These are phyloP conservation scores for Nakazawaea ishiwadae DNA, from an alignment of 805 yeast species.

Conservation along the genomic window DNA sequence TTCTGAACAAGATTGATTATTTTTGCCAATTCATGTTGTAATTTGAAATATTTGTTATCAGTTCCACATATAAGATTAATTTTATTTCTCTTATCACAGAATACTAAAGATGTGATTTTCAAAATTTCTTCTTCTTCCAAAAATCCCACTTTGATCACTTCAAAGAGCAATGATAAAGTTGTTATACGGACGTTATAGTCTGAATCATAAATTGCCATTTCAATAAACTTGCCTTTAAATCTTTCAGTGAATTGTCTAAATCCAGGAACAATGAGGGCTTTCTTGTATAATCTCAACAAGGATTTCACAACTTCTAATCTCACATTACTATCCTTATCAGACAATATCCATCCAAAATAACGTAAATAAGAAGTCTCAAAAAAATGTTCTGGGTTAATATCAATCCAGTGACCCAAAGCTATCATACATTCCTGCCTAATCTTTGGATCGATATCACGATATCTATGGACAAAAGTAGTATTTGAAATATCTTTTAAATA, in stretches of 20 bases:
- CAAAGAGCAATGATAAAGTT: conserved; percentile 48
- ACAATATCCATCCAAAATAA: conserved; percentile 79
- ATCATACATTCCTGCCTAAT: conserved; percentile 69
- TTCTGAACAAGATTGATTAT: conserved; percentile 43
- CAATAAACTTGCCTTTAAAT: conserved; percentile 60
- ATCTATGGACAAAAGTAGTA: conserved; percentile 67
- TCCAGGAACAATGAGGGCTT: conserved; percentile 47
- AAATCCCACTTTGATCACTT: conserved; percentile 55
- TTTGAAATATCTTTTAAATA: conserved; percentile 62
- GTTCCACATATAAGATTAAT: conserved; percentile 8
- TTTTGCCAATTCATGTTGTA: conserved; percentile 45
- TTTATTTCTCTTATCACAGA: conserved; percentile 25
- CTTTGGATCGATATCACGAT: conserved; percentile 69
- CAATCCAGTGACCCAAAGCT: conserved; percentile 67
- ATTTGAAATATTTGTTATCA: conserved; percentile 20
- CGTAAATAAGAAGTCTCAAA: conserved; percentile 66
- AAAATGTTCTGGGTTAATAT: conserved; percentile 63
- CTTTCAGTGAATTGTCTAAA: conserved; percentile 76
- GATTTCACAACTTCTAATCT: conserved; percentile 60
- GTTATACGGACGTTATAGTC: conserved; percentile 50
- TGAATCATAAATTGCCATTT: conserved; percentile 53
- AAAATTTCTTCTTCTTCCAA: conserved; percentile 54
- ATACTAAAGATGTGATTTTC: conserved; percentile 39
- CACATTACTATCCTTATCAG: conserved; percentile 62
- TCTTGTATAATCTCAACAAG: conserved; percentile 38